Evolutionary conservation across 1,139 yeast genomes (phyloP), one percentile per base, ranked within the genome.

Genomic region (Yamadazyma buinensis): DNA sequence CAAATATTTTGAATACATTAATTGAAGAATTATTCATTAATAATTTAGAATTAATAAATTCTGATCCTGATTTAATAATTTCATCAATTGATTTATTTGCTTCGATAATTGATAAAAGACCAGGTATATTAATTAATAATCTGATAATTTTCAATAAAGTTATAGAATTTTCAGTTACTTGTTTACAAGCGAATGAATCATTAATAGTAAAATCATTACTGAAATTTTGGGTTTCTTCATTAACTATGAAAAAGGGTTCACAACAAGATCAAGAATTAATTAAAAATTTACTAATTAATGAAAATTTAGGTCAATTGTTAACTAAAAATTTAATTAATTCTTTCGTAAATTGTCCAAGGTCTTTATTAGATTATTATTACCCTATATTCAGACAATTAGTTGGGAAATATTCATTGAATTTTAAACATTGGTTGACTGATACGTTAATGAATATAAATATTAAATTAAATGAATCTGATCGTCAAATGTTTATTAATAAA

Each of bases 151-250:
- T 72, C 30, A 59, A 63, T 11, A 42, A 52, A 24, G 47, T 77
- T 10, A 32, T 79, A 17, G 59, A 61, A 14, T 64, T 71, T 54
- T 60, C 65, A 24, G 51, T 81, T 4, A 55, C 62, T 6, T 66
- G 75, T 11, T 58, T 85, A 28, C 49, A 58, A 7, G 69, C 79
- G 0, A 70, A 71, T 33, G 95, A 86, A 52, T 68, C 82, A 34
- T 78, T 82, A 47, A 75, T 85, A 2, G 58, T 86, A 28, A 75
- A 77, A 41, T 67, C 87, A 0, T 67, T 77, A 0, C 66, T 76
- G 36, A 71, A 73, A 42, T 85, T 86, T 47, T 86, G 95, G 95
- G 63, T 65, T 3, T 64, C 67, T 21, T 53, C 83, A 10, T 49
- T 84, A 2, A 59, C 68, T 20, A 61, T 80, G 46, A 75, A 74